Conservation (phyloP, 1,139 yeast genomes). For the Yamadazyma trypodendri region DNA sequence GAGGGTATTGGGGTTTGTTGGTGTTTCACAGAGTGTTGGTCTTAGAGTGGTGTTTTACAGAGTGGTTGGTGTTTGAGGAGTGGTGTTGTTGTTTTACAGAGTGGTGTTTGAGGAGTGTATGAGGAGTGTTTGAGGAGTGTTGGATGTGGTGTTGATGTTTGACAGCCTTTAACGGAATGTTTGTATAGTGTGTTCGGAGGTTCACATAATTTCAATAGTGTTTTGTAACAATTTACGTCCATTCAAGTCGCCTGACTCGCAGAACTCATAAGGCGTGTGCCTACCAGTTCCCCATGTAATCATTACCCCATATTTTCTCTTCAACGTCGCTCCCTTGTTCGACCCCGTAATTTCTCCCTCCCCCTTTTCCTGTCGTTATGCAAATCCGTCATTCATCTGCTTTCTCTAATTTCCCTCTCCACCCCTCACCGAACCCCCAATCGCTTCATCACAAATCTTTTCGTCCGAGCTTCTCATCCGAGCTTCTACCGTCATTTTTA, state of each 20-base stretch:
- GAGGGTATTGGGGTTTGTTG: not conserved
- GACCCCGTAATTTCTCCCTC: not conserved
- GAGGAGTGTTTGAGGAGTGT: too few relatives aligned
- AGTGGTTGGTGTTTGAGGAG: too few relatives aligned
- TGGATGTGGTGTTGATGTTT: too few relatives aligned
- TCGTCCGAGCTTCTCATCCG: too few relatives aligned
- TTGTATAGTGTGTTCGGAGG: too few relatives aligned
- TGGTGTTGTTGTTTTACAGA: too few relatives aligned
- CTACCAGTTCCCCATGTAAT: constrained; percentile 4
- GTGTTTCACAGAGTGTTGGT: not conserved
- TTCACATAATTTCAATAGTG: not conserved
- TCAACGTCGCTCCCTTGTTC: not conserved
- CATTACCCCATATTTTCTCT: constrained; percentile 8
- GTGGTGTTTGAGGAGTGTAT: too few relatives aligned
- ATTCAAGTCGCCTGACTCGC: not conserved
- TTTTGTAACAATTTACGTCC: not conserved
- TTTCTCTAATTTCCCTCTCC: not conserved
- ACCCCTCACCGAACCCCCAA: not conserved
- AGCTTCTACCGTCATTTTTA: constrained; percentile 1
- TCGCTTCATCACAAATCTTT: too few relatives aligned
- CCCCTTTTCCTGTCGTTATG: not conserved
- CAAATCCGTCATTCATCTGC: not conserved
- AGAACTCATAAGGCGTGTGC: not conserved
- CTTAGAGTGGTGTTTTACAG: too few relatives aligned
- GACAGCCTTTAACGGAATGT: too few relatives aligned